These are phyloP conservation scores for Paraurostyla sp. DNA, from an alignment of 73 alveolate genomes.

Conservation along the genomic window DNA sequence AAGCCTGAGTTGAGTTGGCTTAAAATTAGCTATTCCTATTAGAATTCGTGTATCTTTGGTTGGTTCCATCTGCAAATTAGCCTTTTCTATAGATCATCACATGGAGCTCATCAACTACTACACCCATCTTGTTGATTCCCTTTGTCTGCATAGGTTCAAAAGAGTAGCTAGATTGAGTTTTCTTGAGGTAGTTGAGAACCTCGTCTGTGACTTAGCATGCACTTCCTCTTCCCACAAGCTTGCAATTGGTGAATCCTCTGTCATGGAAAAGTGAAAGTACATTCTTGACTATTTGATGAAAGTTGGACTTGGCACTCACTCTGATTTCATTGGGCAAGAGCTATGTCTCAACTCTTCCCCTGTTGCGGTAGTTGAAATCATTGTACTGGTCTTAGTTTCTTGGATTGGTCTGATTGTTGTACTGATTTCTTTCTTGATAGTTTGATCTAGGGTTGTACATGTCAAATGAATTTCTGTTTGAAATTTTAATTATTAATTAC, in stretches of 20 bases:
- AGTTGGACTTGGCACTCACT: not conserved
- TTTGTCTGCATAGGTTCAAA: not conserved
- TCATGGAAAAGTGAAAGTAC: not conserved
- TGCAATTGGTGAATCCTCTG: slow-evolving; percentile 35
- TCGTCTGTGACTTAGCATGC: not conserved
- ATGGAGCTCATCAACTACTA: not conserved
- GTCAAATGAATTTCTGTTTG: too few species aligned
- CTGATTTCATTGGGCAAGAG: slow-evolving; percentile 26
- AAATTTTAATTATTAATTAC: too few species aligned
- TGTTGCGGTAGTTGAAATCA: too few species aligned
- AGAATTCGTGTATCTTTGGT: not conserved
- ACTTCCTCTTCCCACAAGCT: slow-evolving; percentile 19
- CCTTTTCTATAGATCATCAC: not conserved
- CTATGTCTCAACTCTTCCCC: too few species aligned
- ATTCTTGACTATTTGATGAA: not conserved
- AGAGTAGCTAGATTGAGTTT: not conserved
- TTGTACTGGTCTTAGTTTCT: too few species aligned
- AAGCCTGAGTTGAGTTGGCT: not conserved
- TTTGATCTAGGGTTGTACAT: too few species aligned
- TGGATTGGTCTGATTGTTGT: too few species aligned
- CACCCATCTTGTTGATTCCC: slow-evolving; percentile 18
- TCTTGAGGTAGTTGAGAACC: not conserved
- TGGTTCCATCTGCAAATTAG: not conserved
- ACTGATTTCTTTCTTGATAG: too few species aligned
- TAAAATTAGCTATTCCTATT: not conserved